A percentile compares a stretch with the other conserved stretches of the same genome.
phyloP scores from a whole-genome alignment of 306 rosid genomes.

The Trifolium pratense region DNA sequence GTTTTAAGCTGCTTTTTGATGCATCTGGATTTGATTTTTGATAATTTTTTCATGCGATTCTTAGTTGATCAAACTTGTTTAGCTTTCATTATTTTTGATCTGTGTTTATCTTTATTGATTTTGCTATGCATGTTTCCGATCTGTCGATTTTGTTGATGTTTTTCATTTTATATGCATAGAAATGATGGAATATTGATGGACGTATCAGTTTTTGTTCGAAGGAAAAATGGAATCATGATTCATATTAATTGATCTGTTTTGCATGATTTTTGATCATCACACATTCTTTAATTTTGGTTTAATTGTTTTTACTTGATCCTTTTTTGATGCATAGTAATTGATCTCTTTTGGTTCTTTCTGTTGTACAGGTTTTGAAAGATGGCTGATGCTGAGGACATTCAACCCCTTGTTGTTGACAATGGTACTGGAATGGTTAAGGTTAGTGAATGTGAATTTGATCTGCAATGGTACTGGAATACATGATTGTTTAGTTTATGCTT shows the following conservation, averaged over 20 bases:
- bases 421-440: conserved; percentile 81
- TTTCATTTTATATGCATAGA: conserved; percentile 24
- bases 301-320: too few species aligned
- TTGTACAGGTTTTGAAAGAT: conserved; percentile 46
- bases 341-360: neutral
- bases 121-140: conserved; percentile 31
- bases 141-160: conserved; percentile 13
- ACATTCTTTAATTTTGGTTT: too few species aligned
- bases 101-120: neutral
- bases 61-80: neutral
- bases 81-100: neutral
- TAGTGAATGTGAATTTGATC: conserved; percentile 34
- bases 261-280: neutral
- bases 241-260: conserved; percentile 15
- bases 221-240: neutral
- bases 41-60: neutral
- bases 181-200: neutral
- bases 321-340: neutral
- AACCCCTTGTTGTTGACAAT: conserved; percentile 72
- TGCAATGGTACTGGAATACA: neutral
- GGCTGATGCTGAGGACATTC: conserved; percentile 70
- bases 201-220: neutral
- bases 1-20: conserved; percentile 6
- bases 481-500: neutral
- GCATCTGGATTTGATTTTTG: conserved; percentile 23